phyloP scores from a whole-genome alignment of 768 basidiomycete species.

The Rhizopogon roseolus region DNA sequence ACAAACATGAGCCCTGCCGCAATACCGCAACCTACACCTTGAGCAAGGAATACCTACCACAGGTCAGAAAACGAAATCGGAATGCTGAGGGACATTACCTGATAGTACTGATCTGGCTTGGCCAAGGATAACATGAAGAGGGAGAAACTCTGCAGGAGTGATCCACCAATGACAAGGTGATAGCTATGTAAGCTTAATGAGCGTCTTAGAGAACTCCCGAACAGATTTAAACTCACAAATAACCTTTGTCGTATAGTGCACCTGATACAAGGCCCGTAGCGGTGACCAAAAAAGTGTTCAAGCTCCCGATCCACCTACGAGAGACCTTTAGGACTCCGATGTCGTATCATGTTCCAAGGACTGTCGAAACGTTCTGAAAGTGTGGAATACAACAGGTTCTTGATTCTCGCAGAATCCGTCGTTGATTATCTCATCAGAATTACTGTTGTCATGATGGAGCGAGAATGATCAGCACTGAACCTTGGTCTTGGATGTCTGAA shows the following conservation, averaged over 20 bases:
- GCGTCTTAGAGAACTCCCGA: too few relatives aligned
- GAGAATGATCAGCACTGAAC: too few relatives aligned
- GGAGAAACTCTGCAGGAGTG: conserved; percentile 35
- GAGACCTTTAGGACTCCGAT: background rate
- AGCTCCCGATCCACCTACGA: conserved; percentile 40
- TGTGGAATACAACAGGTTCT: too few relatives aligned
- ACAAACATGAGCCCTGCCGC: conserved; percentile 42
- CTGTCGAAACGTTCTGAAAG: too few relatives aligned
- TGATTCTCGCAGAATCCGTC: too few relatives aligned
- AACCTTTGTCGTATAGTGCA: conserved; percentile 44
- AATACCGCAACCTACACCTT: conserved; percentile 44
- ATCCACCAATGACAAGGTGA: conserved; percentile 40
- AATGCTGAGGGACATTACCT: conserved; percentile 22
- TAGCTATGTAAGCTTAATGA: conserved; percentile 24
- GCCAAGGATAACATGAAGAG: conserved; percentile 43
- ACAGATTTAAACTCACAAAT: conserved; percentile 33
- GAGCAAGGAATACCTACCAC: conserved; percentile 40
- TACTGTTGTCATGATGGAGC: too few relatives aligned
- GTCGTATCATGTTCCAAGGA: too few relatives aligned
- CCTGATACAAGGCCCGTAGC: conserved; percentile 36
- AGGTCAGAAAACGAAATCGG: background rate
- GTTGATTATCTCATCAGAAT: too few relatives aligned
- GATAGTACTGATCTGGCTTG: conserved; percentile 37
- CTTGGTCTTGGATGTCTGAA: too few relatives aligned
- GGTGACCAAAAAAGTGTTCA: conserved; percentile 37